Evolutionary conservation across 1,139 yeast genomes (phyloP), one percentile per base, ranked within the genome.

Genomic region (Saccharomyces hybrid): DNA sequence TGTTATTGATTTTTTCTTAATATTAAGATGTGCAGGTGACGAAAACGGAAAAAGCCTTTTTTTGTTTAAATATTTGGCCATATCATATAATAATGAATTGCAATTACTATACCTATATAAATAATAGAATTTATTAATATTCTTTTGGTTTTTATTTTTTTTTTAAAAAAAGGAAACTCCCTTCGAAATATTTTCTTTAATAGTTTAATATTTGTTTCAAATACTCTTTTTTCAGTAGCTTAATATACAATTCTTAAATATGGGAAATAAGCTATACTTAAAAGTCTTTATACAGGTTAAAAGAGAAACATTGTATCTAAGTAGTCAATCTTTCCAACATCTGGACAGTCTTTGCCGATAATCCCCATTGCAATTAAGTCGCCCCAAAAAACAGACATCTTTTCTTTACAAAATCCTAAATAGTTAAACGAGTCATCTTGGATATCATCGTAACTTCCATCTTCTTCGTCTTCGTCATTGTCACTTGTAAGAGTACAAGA

Each of bases 351-450:
- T 58, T 71, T 67, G 12, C 72, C 67, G 16, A 83, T 62, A n/a
- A 89, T 60, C 0, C 87, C 88, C 51, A 86, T 76, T 54, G 80
- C 79, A 42, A 86, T 72, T 66, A 88, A 68, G 68, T 91, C 97
- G 14, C 88, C 90, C 75, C 91, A 76, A 54, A 86, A 80, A 28
- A 88, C 71, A 14, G 81, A 82, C 12, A 86, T 76, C 71, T 91
- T 90, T 62, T 89, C 89, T 54, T 79, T 77, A 4, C 95, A 75
- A 71, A 90, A 93, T 55, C 79, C 77, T 59, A 88, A 70, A 68
- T 89, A 88, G 66, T 89, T 88, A 68, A 93, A 93, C 52, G 80
- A 79, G 11, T 70, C 78, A 47, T 73, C 79, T 4, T 57, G 67
- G 21, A 61, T 47, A 2, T 48, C 56, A 11, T 58, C 62, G 16